Conservation (phyloP, 768 basidiomycete genomes). For the Trametes meyenii region DNA sequence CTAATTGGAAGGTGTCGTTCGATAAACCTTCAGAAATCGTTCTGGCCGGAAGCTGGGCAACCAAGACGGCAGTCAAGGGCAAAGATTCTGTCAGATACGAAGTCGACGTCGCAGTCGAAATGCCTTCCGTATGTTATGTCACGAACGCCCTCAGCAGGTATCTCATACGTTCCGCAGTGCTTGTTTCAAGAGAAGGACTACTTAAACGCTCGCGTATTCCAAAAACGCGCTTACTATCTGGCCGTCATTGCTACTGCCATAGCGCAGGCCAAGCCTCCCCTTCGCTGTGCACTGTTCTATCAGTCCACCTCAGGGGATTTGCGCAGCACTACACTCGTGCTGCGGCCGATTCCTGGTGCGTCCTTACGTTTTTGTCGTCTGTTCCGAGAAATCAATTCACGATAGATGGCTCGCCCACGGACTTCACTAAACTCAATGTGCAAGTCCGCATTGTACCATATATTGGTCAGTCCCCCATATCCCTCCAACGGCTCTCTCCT, state of each 20-base stretch:
- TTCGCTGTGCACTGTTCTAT: slow-evolving; percentile 64
- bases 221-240: slow-evolving; percentile 90
- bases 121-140: slow-evolving; percentile 65
- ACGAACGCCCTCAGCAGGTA: neutral
- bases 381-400: neutral
- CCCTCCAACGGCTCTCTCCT: slow-evolving; percentile 71
- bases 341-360: slow-evolving; percentile 55
- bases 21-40: slow-evolving; percentile 75
- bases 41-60: slow-evolving; percentile 87
- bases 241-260: slow-evolving; percentile 73
- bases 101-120: slow-evolving; percentile 83
- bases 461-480: slow-evolving; percentile 65
- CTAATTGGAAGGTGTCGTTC: slow-evolving; percentile 88
- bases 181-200: slow-evolving; percentile 98
- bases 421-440: slow-evolving; percentile 70
- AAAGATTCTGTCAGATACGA: slow-evolving; percentile 66
- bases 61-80: slow-evolving; percentile 71
- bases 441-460: slow-evolving; percentile 77
- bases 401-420: slow-evolving; percentile 52
- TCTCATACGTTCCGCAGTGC: slow-evolving; percentile 39
- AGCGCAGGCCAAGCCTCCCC: slow-evolving; percentile 43
- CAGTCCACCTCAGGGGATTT: slow-evolving; percentile 61
- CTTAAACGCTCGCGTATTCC: slow-evolving; percentile 84
- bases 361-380: neutral
- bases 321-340: slow-evolving; percentile 64